Evolutionary conservation across 192 early-diverging fungal genomes (phyloP), one percentile per base, ranked within the genome.

Genomic region (Backusella australiensis): DNA sequence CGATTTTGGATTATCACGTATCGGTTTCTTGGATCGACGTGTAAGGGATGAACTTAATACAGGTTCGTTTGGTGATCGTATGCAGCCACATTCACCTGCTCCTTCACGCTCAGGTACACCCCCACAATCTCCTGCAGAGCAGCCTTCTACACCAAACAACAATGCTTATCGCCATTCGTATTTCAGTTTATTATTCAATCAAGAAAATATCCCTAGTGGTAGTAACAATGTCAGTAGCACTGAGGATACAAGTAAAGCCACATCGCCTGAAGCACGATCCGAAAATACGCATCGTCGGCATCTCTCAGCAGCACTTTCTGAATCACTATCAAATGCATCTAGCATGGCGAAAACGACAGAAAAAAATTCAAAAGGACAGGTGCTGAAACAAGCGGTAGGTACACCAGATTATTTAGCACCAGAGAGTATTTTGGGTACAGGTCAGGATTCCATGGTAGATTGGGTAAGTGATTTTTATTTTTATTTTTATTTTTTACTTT

Each of bases 321-420:
- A 65, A 41, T 44, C 41, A 39, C 35, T 75, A n/a, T 65, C 56
- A 6, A 63, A 63, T 63, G 4, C 56, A 29, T 75, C 59, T 34
- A 35, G 65, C 35, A 44, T 67, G 29, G 29, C 39, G 8, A 75
- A 44, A 23, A 19, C 12, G 29, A 42, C 42, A 23, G 49, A 35
- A 12, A 34, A 49, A 29, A 34, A 49, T 29, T 19, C 29, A 9
- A 66, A 66, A 14, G 34, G 26, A 1, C 36, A 34, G n/a, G 56
- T 63, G 4, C 23, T 26, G 56, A 63, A 29, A 1, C 67, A 71
- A 38, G 80, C 80, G 73, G 93, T 92, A 11, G 95, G 95, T 21
- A 96, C 95, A 12, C 95, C 95, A 0, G 95, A 96, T 80, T 96
- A 96, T 77, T 74, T 96, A 34, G 95, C 95, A 14, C 95, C 95